Evolutionary conservation across 202 grass and related monocot species (phyloP), one percentile per base, ranked within the genome.

Genomic region (Alloteropsis angusta): DNA sequence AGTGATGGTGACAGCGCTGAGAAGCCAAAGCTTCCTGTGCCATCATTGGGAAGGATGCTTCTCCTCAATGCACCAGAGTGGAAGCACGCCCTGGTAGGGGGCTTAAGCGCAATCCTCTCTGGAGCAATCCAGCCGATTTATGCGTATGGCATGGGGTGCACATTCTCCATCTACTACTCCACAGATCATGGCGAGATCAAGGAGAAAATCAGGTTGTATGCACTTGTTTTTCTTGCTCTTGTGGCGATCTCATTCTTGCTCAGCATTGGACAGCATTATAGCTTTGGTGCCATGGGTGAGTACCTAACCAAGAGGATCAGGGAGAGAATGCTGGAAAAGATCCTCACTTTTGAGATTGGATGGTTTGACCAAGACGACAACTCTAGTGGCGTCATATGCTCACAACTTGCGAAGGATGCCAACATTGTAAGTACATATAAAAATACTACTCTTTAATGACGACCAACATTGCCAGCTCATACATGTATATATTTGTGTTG

Each of bases 231-330:
- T 25, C 59, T 93, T 4, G 86, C 35, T 5, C 77, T 93, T 10
- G 74, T 85, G 1, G 68, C 79, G 21, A 38, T 91, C 36, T 91
- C 90, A 2, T 97, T 97, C 86, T 18, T 87, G 22, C 80, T 89
- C 79, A 97, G 85, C 58, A 75, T 97, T 17, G 78, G 76, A 5
- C 90, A 93, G 66, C 93, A 93, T 23, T 97, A 97, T 61, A 97
- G 87, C 79, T 97, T 97, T 8, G 90, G 86, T 23, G 78, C 84
- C 47, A 97, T 97, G 93, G 90, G 90, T 5, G 93, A 93, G 56
- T 93, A 82, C 64, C 81, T 97, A n/a, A 97, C 93, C 70, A 97
- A 91, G 93, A 93, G 93, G 84, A 76, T 93, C 21, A 86, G 93
- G 81, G 60, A 87, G 47, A 70, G 68, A n/a, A 97, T 97, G 93